Conservation (phyloP, 192 early-diverging fungal genomes). For the Podila epigama region DNA sequence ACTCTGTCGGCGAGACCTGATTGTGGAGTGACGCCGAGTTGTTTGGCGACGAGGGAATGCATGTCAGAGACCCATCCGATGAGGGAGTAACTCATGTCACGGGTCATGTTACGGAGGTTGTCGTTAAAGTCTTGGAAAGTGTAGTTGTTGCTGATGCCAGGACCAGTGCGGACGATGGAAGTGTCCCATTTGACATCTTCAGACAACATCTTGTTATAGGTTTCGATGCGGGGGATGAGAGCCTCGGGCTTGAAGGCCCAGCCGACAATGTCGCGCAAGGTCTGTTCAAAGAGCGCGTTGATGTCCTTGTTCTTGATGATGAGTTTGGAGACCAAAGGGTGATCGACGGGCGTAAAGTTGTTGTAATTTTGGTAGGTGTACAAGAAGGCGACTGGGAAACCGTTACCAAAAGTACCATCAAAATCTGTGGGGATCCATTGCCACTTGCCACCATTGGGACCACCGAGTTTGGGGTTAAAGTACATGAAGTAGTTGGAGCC, state of each 20-base stretch:
- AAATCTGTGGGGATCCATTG: slow-evolving; percentile 52
- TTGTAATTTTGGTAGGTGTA: slow-evolving; percentile 13
- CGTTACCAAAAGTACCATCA: slow-evolving; percentile 52
- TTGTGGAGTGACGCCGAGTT: slow-evolving; percentile 9
- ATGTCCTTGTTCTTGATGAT: slow-evolving; percentile 31
- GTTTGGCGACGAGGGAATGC: slow-evolving; percentile 2
- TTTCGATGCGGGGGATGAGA: slow-evolving; percentile 22
- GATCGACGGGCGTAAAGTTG: slow-evolving; percentile 6
- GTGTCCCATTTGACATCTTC: slow-evolving; percentile 45
- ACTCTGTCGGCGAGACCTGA: slow-evolving; percentile 4
- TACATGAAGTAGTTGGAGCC: slow-evolving; percentile 44
- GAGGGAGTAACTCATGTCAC: slow-evolving; percentile 15
- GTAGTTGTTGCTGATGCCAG: slow-evolving; percentile 10
- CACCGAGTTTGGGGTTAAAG: slow-evolving; percentile 28
- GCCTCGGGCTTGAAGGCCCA: slow-evolving; percentile 29
- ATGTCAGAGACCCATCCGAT: slow-evolving; percentile 20
- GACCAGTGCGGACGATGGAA: slow-evolving; percentile 12
- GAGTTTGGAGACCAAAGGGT: slow-evolving; percentile 47
- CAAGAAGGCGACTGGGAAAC: slow-evolving; percentile 17
- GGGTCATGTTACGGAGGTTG: slow-evolving; percentile 21
- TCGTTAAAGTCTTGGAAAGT: slow-evolving; percentile 20
- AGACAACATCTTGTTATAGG: slow-evolving; percentile 41
- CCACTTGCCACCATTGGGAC: slow-evolving; percentile 17
- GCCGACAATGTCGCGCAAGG: slow-evolving; percentile 24
- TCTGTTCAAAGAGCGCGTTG: slow-evolving; percentile 30